Base-by-base conservation (phyloP, 2,329 filamentous ascomycete genomes). In the Trichoderma koningii region DNA sequence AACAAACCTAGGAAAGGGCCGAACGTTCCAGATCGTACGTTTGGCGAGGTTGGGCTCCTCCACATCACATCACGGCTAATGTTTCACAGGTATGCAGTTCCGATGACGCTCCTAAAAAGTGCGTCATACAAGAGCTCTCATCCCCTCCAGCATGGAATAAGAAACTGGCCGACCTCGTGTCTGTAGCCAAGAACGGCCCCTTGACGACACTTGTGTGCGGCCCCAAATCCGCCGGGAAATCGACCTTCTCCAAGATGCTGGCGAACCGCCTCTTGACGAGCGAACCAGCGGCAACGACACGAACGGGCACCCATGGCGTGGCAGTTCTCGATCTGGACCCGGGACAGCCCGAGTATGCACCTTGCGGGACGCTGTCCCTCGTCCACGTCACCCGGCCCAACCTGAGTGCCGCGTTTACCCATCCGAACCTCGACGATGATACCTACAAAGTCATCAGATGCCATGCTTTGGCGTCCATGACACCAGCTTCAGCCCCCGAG, bases 321-420 rank as follows among this genome's bases (percentile, higher is more conserved):
- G 82, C 81, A 63, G 79, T 89, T n/a, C 81, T 95, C 7, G 91
- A 95, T 70, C 80, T 94, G 10, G 91, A 95, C 72, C 89, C 90
- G 0, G 89, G 88, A 0, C 90, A 93, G 71, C 89, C 91, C 3
- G 91, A 93, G 72, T 93, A 89, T 73, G 85, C 85, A 0, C 82
- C 88, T 1, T 85, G 88, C 0, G 90, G 91, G 0, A 87, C 89
- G 15, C 72, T 94, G 21, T 90, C 90, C 1, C 83, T 94, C 4
- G 78, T 88, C 15, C 80, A 85, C 30, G 76, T 93, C 12, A 80
- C 78, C 1, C 76, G 81, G 34, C 85, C 88, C 0, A 87, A 91
- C 57, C 77, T 93, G 5, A 83, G 86, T 0, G 85, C 89, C 1
- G 81, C 89, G 0, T 93, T 91, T 71, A 86, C 86, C 7, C 89